A percentile compares a stretch with the other conserved stretches of the same genome.
These are phyloP conservation scores for Monascus ruber DNA, from an alignment of 2,329 filamentous ascomycete species.

Conservation along the genomic window DNA sequence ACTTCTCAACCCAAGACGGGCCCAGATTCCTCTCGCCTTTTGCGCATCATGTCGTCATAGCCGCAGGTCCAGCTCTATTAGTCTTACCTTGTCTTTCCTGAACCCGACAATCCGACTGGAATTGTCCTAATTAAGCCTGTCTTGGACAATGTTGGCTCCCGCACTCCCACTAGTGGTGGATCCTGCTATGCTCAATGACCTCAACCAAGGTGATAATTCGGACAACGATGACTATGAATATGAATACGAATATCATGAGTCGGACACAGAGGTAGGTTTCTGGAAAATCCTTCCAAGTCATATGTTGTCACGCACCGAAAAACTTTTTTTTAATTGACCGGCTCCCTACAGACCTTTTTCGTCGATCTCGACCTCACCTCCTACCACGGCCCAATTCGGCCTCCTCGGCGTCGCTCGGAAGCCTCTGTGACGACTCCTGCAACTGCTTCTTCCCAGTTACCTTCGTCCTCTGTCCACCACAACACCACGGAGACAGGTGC, in stretches of 20 bases:
- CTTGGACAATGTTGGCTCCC: not conserved
- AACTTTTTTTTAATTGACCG: conserved; percentile 1
- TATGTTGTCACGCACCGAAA: not conserved
- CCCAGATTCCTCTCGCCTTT: too few relatives aligned
- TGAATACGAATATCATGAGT: conserved; percentile 49
- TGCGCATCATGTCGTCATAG: too few relatives aligned
- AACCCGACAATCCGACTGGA: too few relatives aligned
- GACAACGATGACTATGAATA: conserved; percentile 29
- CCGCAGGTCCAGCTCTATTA: too few relatives aligned
- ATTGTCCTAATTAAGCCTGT: too few relatives aligned
- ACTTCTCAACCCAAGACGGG: too few relatives aligned
- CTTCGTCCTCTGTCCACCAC: conserved; percentile 13
- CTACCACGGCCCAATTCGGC: conserved; percentile 26
- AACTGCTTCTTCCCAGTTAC: conserved; percentile 5
- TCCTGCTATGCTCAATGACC: conserved; percentile 12
- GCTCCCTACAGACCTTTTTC: conserved; percentile 40
- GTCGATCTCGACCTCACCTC: conserved; percentile 49
- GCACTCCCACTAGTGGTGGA: conserved; percentile 9
- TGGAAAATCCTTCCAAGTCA: conserved; percentile 1
- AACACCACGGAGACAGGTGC: conserved; percentile 11
- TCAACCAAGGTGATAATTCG: conserved; percentile 29
- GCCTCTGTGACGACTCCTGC: conserved; percentile 3
- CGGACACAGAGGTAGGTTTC: conserved; percentile 38
- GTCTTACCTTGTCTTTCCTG: too few relatives aligned
- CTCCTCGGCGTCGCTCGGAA: conserved; percentile 18